Evolutionary conservation across 768 basidiomycete species (phyloP).

Genomic region (Suillus variegatus): DNA sequence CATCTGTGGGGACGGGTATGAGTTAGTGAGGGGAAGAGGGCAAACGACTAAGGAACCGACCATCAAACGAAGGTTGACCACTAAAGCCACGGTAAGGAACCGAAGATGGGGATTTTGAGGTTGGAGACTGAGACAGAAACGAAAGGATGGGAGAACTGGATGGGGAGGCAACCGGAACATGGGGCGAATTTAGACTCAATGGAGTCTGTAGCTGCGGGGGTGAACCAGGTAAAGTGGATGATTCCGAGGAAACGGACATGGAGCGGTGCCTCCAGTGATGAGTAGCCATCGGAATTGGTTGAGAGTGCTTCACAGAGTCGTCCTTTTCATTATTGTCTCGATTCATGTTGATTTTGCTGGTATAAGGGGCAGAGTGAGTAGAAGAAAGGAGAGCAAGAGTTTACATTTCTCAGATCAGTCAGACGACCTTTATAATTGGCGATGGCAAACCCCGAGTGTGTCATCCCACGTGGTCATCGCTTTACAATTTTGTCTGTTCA

Average conservation of each 20-base stretch:
- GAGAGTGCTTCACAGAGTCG: conserved; percentile 50
- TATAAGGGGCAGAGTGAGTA: conserved; percentile 7
- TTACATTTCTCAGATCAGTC: conserved; percentile 10
- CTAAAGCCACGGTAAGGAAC: conserved; percentile 62
- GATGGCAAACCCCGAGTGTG: conserved; percentile 12
- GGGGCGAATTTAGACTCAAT: conserved; percentile 39
- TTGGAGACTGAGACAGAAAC: conserved; percentile 62
- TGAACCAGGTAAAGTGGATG: conserved; percentile 55
- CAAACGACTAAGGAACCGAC: conserved; percentile 35
- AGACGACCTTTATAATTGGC: conserved; percentile 16
- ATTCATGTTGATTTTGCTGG: conserved; percentile 19
- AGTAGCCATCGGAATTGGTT: conserved; percentile 63
- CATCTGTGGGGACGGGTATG: conserved; percentile 31
- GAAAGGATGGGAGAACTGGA: conserved; percentile 72
- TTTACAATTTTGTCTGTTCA: neutral
- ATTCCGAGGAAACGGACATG: conserved; percentile 60
- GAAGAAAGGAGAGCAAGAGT: conserved; percentile 7
- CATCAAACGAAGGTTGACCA: conserved; percentile 61
- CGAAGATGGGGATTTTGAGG: conserved; percentile 47
- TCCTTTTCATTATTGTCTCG: conserved; percentile 15
- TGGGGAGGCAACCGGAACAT: conserved; percentile 51
- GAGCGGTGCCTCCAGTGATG: conserved; percentile 55
- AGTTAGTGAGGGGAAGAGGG: neutral
- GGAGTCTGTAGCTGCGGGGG: conserved; percentile 56
- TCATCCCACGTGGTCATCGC: conserved; percentile 15